phyloP scores from a whole-genome alignment of 345 rosid species.

The Euclidium syriacum region DNA sequence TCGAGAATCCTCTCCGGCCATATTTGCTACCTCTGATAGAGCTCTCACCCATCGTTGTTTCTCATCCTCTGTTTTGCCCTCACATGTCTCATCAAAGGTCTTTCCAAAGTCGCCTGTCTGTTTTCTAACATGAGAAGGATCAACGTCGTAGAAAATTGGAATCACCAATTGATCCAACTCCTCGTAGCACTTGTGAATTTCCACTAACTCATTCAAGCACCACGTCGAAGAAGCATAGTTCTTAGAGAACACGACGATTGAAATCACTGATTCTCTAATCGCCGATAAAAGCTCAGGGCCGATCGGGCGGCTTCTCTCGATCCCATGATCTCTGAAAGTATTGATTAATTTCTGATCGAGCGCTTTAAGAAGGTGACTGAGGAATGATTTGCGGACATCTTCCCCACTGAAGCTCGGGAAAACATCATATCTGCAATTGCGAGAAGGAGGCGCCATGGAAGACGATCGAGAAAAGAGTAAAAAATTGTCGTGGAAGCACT shows the following conservation, averaged over 20 bases:
- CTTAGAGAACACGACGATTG: background rate
- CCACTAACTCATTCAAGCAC: background rate
- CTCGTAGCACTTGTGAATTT: background rate
- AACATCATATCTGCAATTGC: background rate
- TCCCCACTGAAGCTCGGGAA: background rate
- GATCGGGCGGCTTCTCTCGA: background rate
- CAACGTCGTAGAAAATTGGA: background rate
- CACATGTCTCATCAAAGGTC: background rate
- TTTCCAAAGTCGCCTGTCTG: background rate
- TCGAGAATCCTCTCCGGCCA: background rate
- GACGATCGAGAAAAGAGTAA: too few relatives aligned
- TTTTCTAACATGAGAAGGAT: conserved; percentile 12
- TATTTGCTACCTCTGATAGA: background rate
- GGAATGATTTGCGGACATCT: background rate
- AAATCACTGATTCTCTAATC: background rate
- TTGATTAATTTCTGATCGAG: background rate
- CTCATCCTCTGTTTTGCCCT: background rate
- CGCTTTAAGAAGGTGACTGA: background rate
- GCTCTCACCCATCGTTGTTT: background rate
- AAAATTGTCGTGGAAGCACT: too few relatives aligned
- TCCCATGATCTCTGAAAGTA: background rate
- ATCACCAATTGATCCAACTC: background rate
- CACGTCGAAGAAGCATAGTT: background rate
- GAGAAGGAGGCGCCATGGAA: background rate
- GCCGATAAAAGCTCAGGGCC: background rate